Conservation (phyloP, 1,139 yeast species). For the Suhomyces anneliseae region DNA sequence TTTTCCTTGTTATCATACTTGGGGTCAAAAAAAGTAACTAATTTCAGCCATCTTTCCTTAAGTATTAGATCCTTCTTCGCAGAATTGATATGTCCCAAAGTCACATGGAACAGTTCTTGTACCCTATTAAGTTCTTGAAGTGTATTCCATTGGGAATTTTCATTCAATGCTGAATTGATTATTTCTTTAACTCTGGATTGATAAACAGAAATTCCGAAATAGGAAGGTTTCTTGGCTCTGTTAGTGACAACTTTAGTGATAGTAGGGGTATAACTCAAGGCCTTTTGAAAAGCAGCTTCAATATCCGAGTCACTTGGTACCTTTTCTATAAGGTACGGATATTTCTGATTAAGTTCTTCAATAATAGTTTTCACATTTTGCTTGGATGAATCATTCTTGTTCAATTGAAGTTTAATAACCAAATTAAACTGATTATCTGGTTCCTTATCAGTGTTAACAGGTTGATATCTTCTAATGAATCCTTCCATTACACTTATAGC, state of each 20-base stretch:
- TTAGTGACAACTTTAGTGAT: slow-evolving; percentile 38
- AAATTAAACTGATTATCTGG: slow-evolving; percentile 74
- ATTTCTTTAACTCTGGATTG: background rate
- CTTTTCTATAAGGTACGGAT: slow-evolving; percentile 44
- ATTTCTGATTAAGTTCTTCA: slow-evolving; percentile 33
- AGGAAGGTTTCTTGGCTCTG: slow-evolving; percentile 16
- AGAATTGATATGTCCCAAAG: slow-evolving; percentile 57
- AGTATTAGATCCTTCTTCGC: slow-evolving; percentile 17
- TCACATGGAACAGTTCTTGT: slow-evolving; percentile 71
- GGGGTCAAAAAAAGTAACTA: slow-evolving; percentile 14
- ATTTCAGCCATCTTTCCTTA: slow-evolving; percentile 25
- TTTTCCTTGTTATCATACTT: slow-evolving; percentile 10
- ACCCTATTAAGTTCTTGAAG: slow-evolving; percentile 36
- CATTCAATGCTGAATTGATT: slow-evolving; percentile 12
- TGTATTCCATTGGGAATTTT: slow-evolving; percentile 28
- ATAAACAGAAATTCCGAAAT: slow-evolving; percentile 31
- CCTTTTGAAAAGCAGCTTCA: slow-evolving; percentile 44
- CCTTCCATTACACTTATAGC: slow-evolving; percentile 68
- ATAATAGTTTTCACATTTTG: slow-evolving; percentile 52
- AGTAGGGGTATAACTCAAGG: slow-evolving; percentile 54
- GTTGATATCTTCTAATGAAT: slow-evolving; percentile 69
- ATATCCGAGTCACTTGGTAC: slow-evolving; percentile 46
- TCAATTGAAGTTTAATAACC: slow-evolving; percentile 45
- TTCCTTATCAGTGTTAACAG: slow-evolving; percentile 38
- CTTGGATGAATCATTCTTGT: slow-evolving; percentile 47